Conservation (phyloP, 2,329 filamentous ascomycete species). For the Diplodia mutila region DNA sequence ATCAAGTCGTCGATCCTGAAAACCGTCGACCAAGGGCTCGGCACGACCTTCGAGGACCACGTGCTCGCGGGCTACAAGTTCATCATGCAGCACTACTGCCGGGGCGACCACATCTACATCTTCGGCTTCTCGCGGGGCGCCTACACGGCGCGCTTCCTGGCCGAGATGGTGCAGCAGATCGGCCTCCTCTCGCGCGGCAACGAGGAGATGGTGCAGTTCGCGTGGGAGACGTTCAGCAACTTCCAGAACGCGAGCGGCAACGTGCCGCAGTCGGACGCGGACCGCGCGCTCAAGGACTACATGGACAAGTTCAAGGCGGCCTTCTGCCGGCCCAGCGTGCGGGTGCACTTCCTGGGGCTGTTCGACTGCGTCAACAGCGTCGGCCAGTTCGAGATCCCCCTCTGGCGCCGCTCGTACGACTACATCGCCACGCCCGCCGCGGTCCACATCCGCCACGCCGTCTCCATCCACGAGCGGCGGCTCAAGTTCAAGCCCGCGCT, state of each 20-base stretch:
- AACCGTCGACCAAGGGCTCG: conserved; percentile 27
- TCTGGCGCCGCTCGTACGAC: conserved; percentile 46
- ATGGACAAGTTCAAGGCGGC: conserved; percentile 23
- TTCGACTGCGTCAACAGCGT: conserved; percentile 50
- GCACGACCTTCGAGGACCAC: conserved; percentile 30
- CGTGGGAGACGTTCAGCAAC: conserved; percentile 30
- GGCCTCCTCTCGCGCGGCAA: conserved; percentile 34
- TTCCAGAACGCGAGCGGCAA: conserved; percentile 27
- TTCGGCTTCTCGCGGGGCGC: conserved; percentile 42
- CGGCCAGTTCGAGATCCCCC: conserved; percentile 37
- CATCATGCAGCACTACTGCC: conserved; percentile 39
- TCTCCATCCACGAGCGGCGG: conserved; percentile 50
- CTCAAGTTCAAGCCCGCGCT: conserved; percentile 47
- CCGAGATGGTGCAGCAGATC: conserved; percentile 34
- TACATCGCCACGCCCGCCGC: conserved; percentile 42
- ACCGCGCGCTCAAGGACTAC: background rate
- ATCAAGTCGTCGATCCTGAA: conserved; percentile 7
- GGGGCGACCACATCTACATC: conserved; percentile 39
- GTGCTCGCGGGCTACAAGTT: conserved; percentile 38
- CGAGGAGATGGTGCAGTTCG: conserved; percentile 32
- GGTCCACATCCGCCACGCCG: conserved; percentile 48
- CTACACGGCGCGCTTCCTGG: conserved; percentile 41
- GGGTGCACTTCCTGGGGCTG: conserved; percentile 50
- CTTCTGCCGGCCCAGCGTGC: conserved; percentile 48
- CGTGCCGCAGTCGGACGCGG: conserved; percentile 12